Evolutionary conservation across 176 grass and related monocot species (phyloP).

Genomic region (Cenchrus americanus): DNA sequence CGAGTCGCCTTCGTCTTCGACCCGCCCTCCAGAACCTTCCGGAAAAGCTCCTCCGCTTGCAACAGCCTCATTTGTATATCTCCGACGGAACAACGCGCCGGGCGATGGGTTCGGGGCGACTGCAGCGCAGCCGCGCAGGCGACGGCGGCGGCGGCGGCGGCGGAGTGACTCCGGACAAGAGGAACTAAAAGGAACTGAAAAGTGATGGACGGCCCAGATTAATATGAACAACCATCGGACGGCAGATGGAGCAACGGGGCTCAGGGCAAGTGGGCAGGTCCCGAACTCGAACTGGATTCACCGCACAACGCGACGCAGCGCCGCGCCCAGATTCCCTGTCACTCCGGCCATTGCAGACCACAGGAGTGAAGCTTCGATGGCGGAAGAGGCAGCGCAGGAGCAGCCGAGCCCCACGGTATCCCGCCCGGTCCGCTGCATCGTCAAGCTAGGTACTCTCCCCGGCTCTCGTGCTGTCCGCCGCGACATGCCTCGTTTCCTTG

Average conservation of each 20-base stretch:
- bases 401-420: not conserved
- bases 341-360: conserved; percentile 1
- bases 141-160: not conserved
- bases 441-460: conserved; percentile 68
- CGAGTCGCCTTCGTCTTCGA: conserved; percentile 34
- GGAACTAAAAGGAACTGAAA: not conserved
- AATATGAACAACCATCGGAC: not conserved
- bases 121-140: not conserved
- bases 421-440: conserved; percentile 63
- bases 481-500: not conserved
- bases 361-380: conserved; percentile 46
- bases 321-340: conserved; percentile 11
- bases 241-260: not conserved
- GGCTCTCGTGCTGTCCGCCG: not conserved
- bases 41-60: conserved; percentile 61
- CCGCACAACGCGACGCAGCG: not conserved
- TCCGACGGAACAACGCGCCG: not conserved
- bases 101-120: not conserved
- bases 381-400: conserved; percentile 6
- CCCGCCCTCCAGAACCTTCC: conserved; percentile 55
- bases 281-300: not conserved
- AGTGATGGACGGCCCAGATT: conserved; percentile 23
- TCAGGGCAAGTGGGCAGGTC: not conserved
- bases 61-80: conserved; percentile 72
- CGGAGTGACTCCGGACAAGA: not conserved